Percentiles rank a stretch among this genome's conserved stretches.
Evolutionary conservation across 163 green algal species (phyloP).

Genomic region (Scenedesmus sp.): DNA sequence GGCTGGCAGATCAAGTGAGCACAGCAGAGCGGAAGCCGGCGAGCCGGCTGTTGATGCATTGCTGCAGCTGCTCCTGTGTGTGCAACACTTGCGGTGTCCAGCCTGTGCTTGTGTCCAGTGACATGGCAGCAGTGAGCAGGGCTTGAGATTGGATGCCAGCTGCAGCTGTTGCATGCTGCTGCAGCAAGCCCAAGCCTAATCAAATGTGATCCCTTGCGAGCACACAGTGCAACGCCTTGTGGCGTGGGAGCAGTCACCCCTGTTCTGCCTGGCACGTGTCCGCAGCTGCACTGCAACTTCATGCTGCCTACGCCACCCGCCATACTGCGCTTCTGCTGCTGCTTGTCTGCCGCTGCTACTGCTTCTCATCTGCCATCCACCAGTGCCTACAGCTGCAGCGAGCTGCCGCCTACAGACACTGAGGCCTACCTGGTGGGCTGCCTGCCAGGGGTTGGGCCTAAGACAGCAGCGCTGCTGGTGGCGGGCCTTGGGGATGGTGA

Average conservation of each 20-base stretch:
- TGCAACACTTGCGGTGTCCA: background rate
- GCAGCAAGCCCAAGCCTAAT: too few relatives aligned
- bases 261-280: too few relatives aligned
- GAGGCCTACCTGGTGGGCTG: constrained; percentile 26
- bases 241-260: background rate
- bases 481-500: background rate
- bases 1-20: constrained; percentile 43
- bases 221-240: background rate
- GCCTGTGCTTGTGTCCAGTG: too few relatives aligned
- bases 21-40: background rate
- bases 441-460: background rate
- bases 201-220: too few relatives aligned
- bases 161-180: too few relatives aligned
- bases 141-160: too few relatives aligned
- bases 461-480: constrained; percentile 5
- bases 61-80: background rate
- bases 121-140: too few relatives aligned
- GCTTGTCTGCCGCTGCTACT: background rate
- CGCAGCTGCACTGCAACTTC: background rate
- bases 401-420: constrained; percentile 14
- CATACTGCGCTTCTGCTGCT: background rate
- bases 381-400: background rate
- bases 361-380: background rate
- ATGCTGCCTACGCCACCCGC: background rate
- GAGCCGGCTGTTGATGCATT: background rate